Conservation (phyloP, 2,329 filamentous ascomycete species). For the Ceratocystiopsis minuta region DNA sequence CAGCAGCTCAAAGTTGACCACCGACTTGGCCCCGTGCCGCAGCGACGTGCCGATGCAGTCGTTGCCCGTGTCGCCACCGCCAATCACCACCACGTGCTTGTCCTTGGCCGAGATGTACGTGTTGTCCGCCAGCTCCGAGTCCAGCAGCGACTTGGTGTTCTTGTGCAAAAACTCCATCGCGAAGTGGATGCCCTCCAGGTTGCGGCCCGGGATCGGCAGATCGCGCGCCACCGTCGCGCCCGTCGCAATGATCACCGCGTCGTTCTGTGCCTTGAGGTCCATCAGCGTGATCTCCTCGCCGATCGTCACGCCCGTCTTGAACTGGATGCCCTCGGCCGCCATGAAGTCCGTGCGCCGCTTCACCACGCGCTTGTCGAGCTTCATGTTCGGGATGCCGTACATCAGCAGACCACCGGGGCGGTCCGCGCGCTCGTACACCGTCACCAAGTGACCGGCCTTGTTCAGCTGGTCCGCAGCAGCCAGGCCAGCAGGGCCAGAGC, state of each 20-base stretch:
- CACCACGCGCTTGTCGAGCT: slow-evolving; percentile 93
- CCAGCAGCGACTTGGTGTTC: slow-evolving; percentile 93
- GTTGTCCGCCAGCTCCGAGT: slow-evolving; percentile 70
- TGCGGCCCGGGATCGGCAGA: slow-evolving; percentile 74
- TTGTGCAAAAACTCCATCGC: slow-evolving; percentile 96
- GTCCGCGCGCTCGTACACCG: slow-evolving; percentile 83
- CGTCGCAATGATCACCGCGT: slow-evolving; percentile 80
- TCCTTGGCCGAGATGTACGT: slow-evolving; percentile 87
- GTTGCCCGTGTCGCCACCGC: slow-evolving; percentile 93
- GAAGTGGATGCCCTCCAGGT: slow-evolving; percentile 79
- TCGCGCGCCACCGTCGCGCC: slow-evolving; percentile 88
- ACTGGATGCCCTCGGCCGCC: slow-evolving; percentile 71
- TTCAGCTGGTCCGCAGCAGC: slow-evolving; percentile 88
- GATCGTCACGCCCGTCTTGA: slow-evolving; percentile 60
- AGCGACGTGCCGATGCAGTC: slow-evolving; percentile 96
- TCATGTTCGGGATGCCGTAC: slow-evolving; percentile 99
- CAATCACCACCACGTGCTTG: slow-evolving; percentile 92
- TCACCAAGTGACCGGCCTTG: slow-evolving; percentile 73
- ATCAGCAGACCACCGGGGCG: slow-evolving; percentile 82
- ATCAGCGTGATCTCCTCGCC: slow-evolving; percentile 58
- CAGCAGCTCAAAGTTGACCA: slow-evolving; percentile 90
- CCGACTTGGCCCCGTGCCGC: slow-evolving; percentile 85
- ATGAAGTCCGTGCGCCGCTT: slow-evolving; percentile 92
- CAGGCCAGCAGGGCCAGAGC: slow-evolving; percentile 81
- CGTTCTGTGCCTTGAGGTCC: slow-evolving; percentile 54